phyloP scores from a whole-genome alignment of 148 eudicot species.

The Cornus kousa region DNA sequence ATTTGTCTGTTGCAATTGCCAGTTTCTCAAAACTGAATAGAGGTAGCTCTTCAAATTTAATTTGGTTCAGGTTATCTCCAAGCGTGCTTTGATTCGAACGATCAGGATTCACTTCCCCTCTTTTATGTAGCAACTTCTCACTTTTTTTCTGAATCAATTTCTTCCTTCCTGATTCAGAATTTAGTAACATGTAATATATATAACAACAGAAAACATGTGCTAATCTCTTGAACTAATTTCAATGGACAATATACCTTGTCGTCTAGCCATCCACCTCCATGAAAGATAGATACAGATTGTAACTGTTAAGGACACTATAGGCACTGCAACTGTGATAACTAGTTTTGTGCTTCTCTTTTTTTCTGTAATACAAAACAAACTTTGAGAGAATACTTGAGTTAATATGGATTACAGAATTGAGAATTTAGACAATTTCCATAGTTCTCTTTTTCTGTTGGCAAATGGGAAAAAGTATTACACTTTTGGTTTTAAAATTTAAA shows the following conservation, averaged over 20 bases:
- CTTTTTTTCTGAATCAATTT: no score
- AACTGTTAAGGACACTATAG: conserved; percentile 11
- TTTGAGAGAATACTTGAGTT: no score
- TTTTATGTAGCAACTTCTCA: not conserved
- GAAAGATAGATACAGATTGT: conserved; percentile 16
- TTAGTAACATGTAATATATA: not conserved
- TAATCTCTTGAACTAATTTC: not conserved
- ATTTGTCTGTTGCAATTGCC: conserved; percentile 28
- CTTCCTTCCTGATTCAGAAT: not conserved
- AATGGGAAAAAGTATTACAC: no score
- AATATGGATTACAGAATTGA: no score
- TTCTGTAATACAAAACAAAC: conserved; percentile 17
- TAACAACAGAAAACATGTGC: not conserved
- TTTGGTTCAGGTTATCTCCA: not conserved
- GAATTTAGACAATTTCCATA: no score
- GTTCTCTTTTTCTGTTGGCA: no score
- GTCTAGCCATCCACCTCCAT: conserved; percentile 24
- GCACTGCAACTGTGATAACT: conserved; percentile 18
- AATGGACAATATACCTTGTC: conserved; percentile 11
- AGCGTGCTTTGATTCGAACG: not conserved
- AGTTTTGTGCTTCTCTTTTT: conserved; percentile 10
- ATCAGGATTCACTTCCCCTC: not conserved
- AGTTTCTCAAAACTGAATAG: conserved; percentile 18
- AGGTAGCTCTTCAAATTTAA: conserved; percentile 20
- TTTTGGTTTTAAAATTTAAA: no score